Evolutionary conservation across 139 green algal species (phyloP).

Genomic region (Chlamydomonas schloesseri): DNA sequence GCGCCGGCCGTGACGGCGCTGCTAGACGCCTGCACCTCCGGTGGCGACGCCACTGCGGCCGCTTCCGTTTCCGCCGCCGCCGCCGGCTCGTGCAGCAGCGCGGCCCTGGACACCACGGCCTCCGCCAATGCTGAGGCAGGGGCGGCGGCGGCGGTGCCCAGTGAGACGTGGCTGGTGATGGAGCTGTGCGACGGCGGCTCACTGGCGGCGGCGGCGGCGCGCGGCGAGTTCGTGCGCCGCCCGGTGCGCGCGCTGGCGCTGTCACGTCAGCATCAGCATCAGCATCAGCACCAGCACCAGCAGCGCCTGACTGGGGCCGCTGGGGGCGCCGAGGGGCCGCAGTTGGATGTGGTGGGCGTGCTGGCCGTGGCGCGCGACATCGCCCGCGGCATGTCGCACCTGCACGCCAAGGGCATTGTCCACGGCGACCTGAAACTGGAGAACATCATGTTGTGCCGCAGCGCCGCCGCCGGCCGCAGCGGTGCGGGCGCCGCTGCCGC

Average conservation of each 20-base stretch:
- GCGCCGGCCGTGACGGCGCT: too few relatives aligned
- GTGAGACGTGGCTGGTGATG: slow-evolving; percentile 29
- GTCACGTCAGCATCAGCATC: too few relatives aligned
- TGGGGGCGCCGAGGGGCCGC: background rate
- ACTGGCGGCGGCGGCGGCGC: background rate
- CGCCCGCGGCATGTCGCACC: slow-evolving; percentile 22
- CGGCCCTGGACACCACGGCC: too few relatives aligned
- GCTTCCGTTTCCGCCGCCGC: too few relatives aligned
- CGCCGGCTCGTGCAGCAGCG: too few relatives aligned
- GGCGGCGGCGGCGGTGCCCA: too few relatives aligned
- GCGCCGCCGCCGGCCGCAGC: too few relatives aligned
- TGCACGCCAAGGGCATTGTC: slow-evolving; percentile 20
- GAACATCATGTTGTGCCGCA: slow-evolving; percentile 5
- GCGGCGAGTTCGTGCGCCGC: background rate
- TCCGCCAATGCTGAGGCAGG: too few relatives aligned
- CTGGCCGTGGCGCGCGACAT: background rate
- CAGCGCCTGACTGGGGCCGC: background rate
- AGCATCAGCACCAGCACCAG: too few relatives aligned
- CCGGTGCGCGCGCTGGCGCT: background rate
- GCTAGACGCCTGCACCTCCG: too few relatives aligned
- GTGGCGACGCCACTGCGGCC: too few relatives aligned
- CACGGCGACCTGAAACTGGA: slow-evolving; percentile 34
- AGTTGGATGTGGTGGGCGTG: background rate
- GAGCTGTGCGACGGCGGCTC: slow-evolving; percentile 39
- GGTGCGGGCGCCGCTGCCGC: too few relatives aligned